Conservation (phyloP, 2,329 filamentous ascomycete genomes). For the Pestalotiopsis sp. region DNA sequence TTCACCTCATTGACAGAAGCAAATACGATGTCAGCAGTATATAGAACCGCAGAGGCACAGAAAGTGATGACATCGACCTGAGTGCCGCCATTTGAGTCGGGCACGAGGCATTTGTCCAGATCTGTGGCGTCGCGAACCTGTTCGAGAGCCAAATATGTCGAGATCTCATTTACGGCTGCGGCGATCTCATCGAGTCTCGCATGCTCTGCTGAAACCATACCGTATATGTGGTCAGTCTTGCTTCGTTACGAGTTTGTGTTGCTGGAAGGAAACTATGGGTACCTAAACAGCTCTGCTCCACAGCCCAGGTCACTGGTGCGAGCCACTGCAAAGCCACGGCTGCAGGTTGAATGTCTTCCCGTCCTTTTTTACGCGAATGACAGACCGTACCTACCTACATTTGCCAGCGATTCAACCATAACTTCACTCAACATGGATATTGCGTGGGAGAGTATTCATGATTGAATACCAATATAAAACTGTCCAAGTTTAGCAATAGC, state of each 20-base stretch:
- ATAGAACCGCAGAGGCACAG: not conserved
- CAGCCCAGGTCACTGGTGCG: too few species aligned
- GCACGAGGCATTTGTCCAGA: not conserved
- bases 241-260: not conserved
- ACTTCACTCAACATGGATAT: too few species aligned
- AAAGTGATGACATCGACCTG: not conserved
- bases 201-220: not conserved
- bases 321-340: too few species aligned
- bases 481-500: too few species aligned
- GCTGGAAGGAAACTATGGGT: too few species aligned
- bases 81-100: not conserved
- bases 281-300: too few species aligned
- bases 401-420: too few species aligned
- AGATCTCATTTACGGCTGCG: not conserved
- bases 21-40: not conserved
- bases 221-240: not conserved
- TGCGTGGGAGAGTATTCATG: too few species aligned
- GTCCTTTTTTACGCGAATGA: too few species aligned
- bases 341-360: too few species aligned
- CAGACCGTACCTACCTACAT: too few species aligned
- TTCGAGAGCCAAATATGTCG: not conserved
- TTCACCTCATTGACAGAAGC: not conserved
- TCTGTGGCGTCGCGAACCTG: not conserved
- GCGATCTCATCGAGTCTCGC: not conserved
- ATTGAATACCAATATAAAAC: too few species aligned